Evolutionary conservation across 805 yeast genomes (phyloP).

Genomic region (Yamadazyma paraphyllophila): DNA sequence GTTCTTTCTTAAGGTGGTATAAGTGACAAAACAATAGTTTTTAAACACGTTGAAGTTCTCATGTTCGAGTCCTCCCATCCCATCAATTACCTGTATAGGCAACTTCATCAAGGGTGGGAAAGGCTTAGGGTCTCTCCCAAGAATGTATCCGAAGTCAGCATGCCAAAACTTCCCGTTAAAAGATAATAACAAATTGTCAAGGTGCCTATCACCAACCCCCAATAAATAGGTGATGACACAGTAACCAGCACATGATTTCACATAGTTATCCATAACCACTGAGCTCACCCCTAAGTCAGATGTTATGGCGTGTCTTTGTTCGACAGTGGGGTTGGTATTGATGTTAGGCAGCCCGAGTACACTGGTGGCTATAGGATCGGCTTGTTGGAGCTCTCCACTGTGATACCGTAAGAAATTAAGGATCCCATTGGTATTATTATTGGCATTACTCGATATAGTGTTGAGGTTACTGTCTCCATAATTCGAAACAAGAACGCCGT

Average conservation of each 20-base stretch:
- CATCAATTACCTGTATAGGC: conserved; percentile 95
- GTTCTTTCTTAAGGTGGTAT: conserved; percentile 83
- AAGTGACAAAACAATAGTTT: conserved; percentile 92
- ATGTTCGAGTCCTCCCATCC: conserved; percentile 92
- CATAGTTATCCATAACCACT: conserved; percentile 87
- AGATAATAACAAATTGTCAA: conserved; percentile 81
- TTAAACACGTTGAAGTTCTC: conserved; percentile 84
- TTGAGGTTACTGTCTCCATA: conserved; percentile 16
- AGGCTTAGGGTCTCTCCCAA: conserved; percentile 97
- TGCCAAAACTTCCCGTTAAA: conserved; percentile 90
- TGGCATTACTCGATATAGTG: not conserved
- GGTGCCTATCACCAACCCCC: conserved; percentile 97
- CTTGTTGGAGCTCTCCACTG: conserved; percentile 31
- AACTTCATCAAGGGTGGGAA: conserved; percentile 98
- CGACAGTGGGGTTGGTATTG: conserved; percentile 10
- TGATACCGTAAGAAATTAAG: conserved; percentile 66
- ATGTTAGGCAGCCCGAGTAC: conserved; percentile 13
- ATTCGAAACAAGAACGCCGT: conserved; percentile 48
- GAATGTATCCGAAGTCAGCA: conserved; percentile 94
- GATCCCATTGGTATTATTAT: conserved; percentile 58
- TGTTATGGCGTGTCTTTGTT: conserved; percentile 27
- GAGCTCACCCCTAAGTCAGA: conserved; percentile 50
- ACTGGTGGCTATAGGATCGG: conserved; percentile 23
- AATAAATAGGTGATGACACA: conserved; percentile 92
- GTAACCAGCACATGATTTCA: conserved; percentile 94